These are phyloP conservation scores for Umbelopsis sp. DNA, from an alignment of 192 early-diverging fungal species.

Conservation along the genomic window DNA sequence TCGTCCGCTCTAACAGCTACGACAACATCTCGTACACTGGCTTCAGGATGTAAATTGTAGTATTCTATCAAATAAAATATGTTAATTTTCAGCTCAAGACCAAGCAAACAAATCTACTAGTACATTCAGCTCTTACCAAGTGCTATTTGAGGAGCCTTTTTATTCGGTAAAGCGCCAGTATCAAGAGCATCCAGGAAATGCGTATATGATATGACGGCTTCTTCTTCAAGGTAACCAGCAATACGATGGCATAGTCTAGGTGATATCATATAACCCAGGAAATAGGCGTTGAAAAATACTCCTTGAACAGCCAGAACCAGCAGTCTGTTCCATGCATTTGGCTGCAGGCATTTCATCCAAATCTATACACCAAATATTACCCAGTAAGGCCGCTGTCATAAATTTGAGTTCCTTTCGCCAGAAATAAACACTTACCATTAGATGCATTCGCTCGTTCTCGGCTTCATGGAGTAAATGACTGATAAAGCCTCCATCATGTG, in stretches of 20 bases:
- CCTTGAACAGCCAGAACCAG: conserved; percentile 81
- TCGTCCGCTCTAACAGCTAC: conserved; percentile 90
- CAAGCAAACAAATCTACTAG: background rate
- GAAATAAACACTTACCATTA: conserved; percentile 5
- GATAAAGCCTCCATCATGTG: conserved; percentile 92
- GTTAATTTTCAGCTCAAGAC: conserved; percentile 31
- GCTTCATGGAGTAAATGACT: conserved; percentile 88
- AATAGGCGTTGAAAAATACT: conserved; percentile 90
- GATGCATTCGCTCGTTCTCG: conserved; percentile 81
- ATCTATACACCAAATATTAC: conserved; percentile 31
- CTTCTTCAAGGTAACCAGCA: conserved; percentile 90
- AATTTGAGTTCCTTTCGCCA: conserved; percentile 26
- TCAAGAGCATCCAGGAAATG: conserved; percentile 78
- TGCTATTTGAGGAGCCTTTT: conserved; percentile 82
- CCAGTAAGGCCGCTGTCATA: conserved; percentile 55
- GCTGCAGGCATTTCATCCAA: conserved; percentile 75
- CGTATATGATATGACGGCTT: conserved; percentile 90
- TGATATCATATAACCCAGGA: conserved; percentile 79
- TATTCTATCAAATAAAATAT: conserved; percentile 57
- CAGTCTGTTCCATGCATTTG: conserved; percentile 59
- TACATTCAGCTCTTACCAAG: conserved; percentile 25
- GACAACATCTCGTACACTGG: conserved; percentile 84
- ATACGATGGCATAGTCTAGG: conserved; percentile 86
- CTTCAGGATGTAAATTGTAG: conserved; percentile 73
- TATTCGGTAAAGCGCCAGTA: conserved; percentile 66